Conservation (phyloP, 2,329 filamentous ascomycete genomes). For the Colletotrichum sidae region DNA sequence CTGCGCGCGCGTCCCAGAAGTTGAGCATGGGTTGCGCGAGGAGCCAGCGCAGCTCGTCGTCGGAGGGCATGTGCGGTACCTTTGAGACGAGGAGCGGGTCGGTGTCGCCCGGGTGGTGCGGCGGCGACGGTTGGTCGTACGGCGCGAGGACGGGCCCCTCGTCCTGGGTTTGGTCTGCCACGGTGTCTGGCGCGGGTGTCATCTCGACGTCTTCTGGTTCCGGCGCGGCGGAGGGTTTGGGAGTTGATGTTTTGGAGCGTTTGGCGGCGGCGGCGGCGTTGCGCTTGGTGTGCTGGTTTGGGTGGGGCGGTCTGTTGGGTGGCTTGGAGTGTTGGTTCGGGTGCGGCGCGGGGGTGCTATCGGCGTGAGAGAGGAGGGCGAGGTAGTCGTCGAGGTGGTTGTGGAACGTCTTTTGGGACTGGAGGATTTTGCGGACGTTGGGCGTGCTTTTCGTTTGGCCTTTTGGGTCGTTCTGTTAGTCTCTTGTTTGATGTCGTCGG, state of each 20-base stretch:
- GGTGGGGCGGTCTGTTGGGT: slow-evolving; percentile 37
- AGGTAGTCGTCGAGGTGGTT: slow-evolving; percentile 86
- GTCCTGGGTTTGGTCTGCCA: not conserved
- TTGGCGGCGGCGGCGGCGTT: slow-evolving; percentile 31
- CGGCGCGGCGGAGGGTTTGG: slow-evolving; percentile 10
- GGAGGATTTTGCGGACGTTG: slow-evolving; percentile 80
- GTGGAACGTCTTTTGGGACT: slow-evolving; percentile 84
- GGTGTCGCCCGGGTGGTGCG: slow-evolving; percentile 59
- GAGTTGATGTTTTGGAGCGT: slow-evolving; percentile 34
- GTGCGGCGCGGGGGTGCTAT: slow-evolving; percentile 47
- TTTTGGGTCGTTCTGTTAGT: slow-evolving; percentile 39
- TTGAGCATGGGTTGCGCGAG: slow-evolving; percentile 73
- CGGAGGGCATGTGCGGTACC: slow-evolving; percentile 68
- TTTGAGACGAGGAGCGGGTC: slow-evolving; percentile 69
- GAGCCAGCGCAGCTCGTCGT: slow-evolving; percentile 72
- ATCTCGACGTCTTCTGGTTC: slow-evolving; percentile 51
- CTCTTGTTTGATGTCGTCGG: not conserved
- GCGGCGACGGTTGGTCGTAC: slow-evolving; percentile 47
- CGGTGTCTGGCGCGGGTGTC: slow-evolving; percentile 48
- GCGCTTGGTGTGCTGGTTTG: slow-evolving; percentile 38
- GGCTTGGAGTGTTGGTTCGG: slow-evolving; percentile 42
- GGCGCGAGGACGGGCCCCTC: slow-evolving; percentile 47
- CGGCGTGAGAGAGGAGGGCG: slow-evolving; percentile 66
- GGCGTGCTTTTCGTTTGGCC: slow-evolving; percentile 70
- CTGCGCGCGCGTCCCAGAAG: slow-evolving; percentile 72